phyloP scores from a whole-genome alignment of 176 grass and related monocot species.

The Juncus inflexus region DNA sequence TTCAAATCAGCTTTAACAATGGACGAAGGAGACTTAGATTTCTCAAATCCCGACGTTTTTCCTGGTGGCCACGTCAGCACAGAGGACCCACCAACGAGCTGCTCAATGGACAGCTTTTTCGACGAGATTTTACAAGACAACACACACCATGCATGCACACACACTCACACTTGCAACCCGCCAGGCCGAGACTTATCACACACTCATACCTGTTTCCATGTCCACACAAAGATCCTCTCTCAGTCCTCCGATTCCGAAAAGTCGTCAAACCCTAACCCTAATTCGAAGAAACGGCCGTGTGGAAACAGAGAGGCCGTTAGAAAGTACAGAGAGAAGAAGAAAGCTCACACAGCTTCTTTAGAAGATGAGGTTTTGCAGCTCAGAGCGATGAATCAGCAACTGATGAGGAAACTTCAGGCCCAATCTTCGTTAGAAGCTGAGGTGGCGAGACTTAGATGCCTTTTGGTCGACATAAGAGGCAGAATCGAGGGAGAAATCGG shows the following conservation, averaged over 20 bases:
- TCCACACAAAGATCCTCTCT: conserved; percentile 63
- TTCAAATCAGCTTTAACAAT: conserved; percentile 29
- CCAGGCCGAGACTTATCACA: conserved; percentile 51
- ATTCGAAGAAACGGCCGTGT: conserved; percentile 33
- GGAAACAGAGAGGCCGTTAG: conserved; percentile 85
- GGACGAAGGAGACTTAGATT: conserved; percentile 50
- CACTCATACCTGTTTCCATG: conserved; percentile 75
- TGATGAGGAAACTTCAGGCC: conserved; percentile 51
- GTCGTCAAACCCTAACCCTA: conserved; percentile 20
- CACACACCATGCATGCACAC: conserved; percentile 57
- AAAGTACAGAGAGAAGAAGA: conserved; percentile 98
- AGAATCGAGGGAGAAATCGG: conserved; percentile 87
- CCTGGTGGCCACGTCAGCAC: conserved; percentile 33
- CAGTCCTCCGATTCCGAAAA: conserved; percentile 21
- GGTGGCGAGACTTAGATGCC: conserved; percentile 54
- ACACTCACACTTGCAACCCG: conserved; percentile 83
- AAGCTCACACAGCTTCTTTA: conserved; percentile 62
- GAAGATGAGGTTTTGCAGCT: conserved; percentile 85
- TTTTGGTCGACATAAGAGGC: conserved; percentile 63
- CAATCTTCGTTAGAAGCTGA: conserved; percentile 64
- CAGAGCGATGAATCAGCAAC: conserved; percentile 58
- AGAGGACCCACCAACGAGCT: conserved; percentile 30
- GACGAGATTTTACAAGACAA: conserved; percentile 49
- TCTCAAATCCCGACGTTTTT: conserved; percentile 52
- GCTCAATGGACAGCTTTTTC: conserved; percentile 49